phyloP scores from a whole-genome alignment of 2,329 filamentous ascomycete genomes.

The Sporothrix protearum region DNA sequence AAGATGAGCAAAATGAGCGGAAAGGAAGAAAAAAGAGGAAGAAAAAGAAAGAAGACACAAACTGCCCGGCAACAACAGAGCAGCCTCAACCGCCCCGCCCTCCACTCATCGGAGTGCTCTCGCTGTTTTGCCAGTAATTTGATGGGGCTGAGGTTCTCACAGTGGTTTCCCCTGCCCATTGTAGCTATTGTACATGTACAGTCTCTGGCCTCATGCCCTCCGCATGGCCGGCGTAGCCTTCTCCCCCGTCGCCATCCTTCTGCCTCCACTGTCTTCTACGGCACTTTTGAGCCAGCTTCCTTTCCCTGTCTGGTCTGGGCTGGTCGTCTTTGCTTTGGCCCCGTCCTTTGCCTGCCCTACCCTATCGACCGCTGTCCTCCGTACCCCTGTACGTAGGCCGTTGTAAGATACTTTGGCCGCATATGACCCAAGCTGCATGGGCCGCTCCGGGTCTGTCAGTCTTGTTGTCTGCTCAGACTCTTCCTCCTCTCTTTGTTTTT shows the following conservation, averaged over 20 bases:
- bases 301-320: neutral
- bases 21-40: neutral
- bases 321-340: too few relatives aligned
- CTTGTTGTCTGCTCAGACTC: neutral
- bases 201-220: neutral
- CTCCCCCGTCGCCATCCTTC: neutral
- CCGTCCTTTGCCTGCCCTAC: too few relatives aligned
- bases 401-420: neutral
- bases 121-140: neutral
- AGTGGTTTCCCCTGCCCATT: neutral
- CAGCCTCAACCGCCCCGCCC: neutral
- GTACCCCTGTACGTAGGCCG: too few relatives aligned
- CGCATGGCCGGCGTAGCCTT: neutral
- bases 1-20: neutral
- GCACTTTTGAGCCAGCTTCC: neutral
- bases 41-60: neutral
- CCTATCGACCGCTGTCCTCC: neutral
- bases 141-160: neutral
- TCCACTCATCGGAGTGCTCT: neutral
- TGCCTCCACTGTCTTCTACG: neutral
- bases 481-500: neutral
- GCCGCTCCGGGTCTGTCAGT: neutral
- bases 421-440: slow-evolving; percentile 7
- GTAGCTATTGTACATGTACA: too few relatives aligned
- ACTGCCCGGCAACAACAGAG: neutral